Percentiles rank a stretch among this genome's conserved stretches.
Conservation (phyloP, 2,329 filamentous ascomycete genomes). For the Kalmusia sp. region DNA sequence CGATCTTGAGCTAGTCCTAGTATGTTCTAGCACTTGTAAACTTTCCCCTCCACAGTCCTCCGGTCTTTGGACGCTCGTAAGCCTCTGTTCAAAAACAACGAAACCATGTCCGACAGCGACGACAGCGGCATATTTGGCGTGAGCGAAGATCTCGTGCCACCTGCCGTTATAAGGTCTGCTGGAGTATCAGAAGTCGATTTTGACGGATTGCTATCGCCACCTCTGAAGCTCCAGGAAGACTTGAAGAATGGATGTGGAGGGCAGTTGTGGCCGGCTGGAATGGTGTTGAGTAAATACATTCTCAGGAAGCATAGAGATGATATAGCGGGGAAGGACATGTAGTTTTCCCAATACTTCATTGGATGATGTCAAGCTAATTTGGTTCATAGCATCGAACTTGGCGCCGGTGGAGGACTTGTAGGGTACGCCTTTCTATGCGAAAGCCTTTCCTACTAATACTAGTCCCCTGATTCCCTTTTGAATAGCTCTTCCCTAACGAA, state of each 20-base stretch:
- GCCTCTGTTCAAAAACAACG: conserved; percentile 6
- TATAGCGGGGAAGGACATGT: conserved; percentile 76
- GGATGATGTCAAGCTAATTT: conserved; percentile 21
- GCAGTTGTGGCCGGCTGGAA: conserved; percentile 92
- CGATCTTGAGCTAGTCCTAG: conserved; percentile 4
- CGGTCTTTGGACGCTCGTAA: not conserved
- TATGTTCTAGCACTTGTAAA: not conserved
- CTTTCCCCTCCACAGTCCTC: conserved; percentile 1
- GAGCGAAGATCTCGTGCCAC: conserved; percentile 63
- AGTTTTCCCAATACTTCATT: conserved; percentile 37
- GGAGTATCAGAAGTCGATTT: conserved; percentile 67
- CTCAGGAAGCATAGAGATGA: conserved; percentile 73
- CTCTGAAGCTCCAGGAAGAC: conserved; percentile 83
- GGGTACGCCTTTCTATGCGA: conserved; percentile 58
- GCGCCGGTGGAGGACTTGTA: conserved; percentile 89
- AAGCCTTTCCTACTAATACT: no score
- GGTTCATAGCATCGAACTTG: conserved; percentile 77
- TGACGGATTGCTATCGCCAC: conserved; percentile 72
- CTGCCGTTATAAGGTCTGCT: conserved; percentile 59
- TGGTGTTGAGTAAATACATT: conserved; percentile 87
- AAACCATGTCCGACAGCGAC: conserved; percentile 36
- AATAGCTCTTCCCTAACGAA: not conserved
- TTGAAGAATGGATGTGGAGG: conserved; percentile 88
- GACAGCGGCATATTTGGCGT: conserved; percentile 49
- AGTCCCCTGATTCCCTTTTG: no score